phyloP scores from a whole-genome alignment of 2,329 filamentous ascomycete species.

The Sclerotinia trifoliorum region DNA sequence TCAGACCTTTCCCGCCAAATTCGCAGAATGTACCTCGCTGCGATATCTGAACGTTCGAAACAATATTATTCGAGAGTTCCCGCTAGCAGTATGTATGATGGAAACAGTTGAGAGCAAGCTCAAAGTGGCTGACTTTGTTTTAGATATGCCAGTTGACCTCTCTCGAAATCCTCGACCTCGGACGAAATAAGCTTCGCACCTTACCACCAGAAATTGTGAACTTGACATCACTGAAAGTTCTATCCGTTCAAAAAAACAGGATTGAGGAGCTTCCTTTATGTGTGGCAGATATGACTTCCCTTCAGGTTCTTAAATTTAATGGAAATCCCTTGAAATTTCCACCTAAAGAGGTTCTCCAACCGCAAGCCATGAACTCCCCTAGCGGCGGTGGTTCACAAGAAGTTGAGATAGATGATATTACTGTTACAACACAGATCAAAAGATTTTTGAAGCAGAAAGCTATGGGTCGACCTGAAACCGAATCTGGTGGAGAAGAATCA shows the following conservation, averaged over 20 bases:
- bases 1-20: constrained; percentile 65
- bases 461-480: constrained; percentile 53
- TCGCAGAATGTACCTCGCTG: constrained; percentile 73
- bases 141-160: constrained; percentile 83
- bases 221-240: constrained; percentile 81
- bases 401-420: constrained; percentile 61
- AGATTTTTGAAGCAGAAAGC: constrained; percentile 53
- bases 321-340: constrained; percentile 85
- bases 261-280: constrained; percentile 82
- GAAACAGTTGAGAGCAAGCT: neutral
- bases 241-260: constrained; percentile 83
- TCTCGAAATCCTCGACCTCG: constrained; percentile 89
- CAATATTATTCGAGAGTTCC: constrained; percentile 69
- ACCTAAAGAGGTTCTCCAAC: constrained; percentile 65
- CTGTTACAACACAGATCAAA: constrained; percentile 61
- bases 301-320: constrained; percentile 86
- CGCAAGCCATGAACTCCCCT: constrained; percentile 54
- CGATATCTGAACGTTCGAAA: constrained; percentile 79
- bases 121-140: constrained; percentile 25
- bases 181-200: constrained; percentile 76
- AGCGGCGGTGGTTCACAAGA: constrained; percentile 53
- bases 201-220: constrained; percentile 78
- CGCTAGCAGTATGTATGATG: constrained; percentile 54
- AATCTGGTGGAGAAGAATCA: constrained; percentile 58
- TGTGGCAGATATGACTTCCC: constrained; percentile 82